phyloP scores from a whole-genome alignment of 1,284 basidiomycete genomes.

The Pterulicium gracile region DNA sequence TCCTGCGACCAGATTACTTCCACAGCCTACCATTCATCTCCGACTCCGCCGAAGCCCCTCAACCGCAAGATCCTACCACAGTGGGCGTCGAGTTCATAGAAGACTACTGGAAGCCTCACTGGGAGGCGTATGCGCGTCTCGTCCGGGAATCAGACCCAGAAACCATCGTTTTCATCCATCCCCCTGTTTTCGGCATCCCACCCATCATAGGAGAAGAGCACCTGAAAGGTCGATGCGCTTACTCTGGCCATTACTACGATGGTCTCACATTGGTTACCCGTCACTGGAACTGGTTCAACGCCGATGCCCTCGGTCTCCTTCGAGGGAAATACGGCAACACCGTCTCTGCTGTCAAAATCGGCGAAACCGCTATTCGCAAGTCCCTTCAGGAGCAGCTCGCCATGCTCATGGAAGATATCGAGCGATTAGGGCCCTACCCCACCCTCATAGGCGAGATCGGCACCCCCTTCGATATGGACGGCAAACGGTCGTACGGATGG shows the following conservation, averaged over 20 bases:
- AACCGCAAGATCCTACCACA: constrained; percentile 15
- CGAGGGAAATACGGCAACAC: constrained; percentile 78
- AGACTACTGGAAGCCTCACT: constrained; percentile 82
- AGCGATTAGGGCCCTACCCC: constrained; percentile 67
- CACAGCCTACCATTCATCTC: constrained; percentile 24
- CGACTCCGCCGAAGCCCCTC: background rate
- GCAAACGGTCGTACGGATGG: constrained; percentile 75
- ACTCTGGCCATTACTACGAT: constrained; percentile 91
- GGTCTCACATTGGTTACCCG: constrained; percentile 77
- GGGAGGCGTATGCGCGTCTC: constrained; percentile 48
- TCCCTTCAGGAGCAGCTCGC: constrained; percentile 80
- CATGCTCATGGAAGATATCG: constrained; percentile 65
- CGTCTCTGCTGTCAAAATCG: constrained; percentile 63
- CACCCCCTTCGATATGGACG: constrained; percentile 88
- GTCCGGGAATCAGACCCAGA: constrained; percentile 73
- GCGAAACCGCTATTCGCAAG: constrained; percentile 74
- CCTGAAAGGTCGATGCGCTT: constrained; percentile 64
- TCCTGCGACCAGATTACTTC: constrained; percentile 81
- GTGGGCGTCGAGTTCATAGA: constrained; percentile 55
- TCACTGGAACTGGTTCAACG: constrained; percentile 97
- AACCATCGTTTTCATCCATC: constrained; percentile 86
- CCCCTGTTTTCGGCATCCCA: constrained; percentile 84
- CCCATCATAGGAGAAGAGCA: constrained; percentile 51
- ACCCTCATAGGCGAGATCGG: constrained; percentile 96
- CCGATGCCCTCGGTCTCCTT: constrained; percentile 85